Evolutionary conservation across 768 basidiomycete species (phyloP), one percentile per base, ranked within the genome.

Genomic region (Lentinula aciculospora): DNA sequence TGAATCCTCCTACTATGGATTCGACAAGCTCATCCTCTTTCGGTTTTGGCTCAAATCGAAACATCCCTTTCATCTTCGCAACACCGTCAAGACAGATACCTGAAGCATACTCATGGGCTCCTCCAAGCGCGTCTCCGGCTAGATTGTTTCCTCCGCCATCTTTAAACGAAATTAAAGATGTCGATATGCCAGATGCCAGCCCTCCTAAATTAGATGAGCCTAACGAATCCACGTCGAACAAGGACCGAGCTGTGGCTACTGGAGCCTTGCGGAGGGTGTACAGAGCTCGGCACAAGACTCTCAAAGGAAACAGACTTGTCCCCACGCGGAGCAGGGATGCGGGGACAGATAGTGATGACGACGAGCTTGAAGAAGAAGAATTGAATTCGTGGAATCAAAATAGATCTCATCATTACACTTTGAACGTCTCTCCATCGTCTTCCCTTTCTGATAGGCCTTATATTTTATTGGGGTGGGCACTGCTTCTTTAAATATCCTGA

Each of bases 341-440:
- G 48, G 80, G 76, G n/a, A 74, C 69, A 44, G 74, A 70, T 51
- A 82, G 80, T 53, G 81, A 82, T 48, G 81, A 83, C 46, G 75
- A 73, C 51, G 72, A n/a, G 68, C 17, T 63, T 68, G 54, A 65
- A 32, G 64, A 61, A 49, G 27, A 65, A 32, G 64, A 60, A 49
- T n/a, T 72, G 29, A 66, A 67, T 5, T 73, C 76, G 60, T 60
- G 79, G 57, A 76, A 79, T 25, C 80, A 75, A 60, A 85, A 78
- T 59, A 88, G 80, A 34, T 84, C 86, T 47, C 85, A 90, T 66
- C 89, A 92, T 65, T 93, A 91, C 69, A 92, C 91, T 2, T 77
- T 93, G 58, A 91, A 93, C 71, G 76, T 93, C 74, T 80, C 91
- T 17, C 78, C 85, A 17, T 71, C 82, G 25, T 67, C 76, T 25